A percentile compares a stretch with the other conserved stretches of the same genome.
Conservation (phyloP, 495 filamentous ascomycete species). For the Podospora pseudoanserina region DNA sequence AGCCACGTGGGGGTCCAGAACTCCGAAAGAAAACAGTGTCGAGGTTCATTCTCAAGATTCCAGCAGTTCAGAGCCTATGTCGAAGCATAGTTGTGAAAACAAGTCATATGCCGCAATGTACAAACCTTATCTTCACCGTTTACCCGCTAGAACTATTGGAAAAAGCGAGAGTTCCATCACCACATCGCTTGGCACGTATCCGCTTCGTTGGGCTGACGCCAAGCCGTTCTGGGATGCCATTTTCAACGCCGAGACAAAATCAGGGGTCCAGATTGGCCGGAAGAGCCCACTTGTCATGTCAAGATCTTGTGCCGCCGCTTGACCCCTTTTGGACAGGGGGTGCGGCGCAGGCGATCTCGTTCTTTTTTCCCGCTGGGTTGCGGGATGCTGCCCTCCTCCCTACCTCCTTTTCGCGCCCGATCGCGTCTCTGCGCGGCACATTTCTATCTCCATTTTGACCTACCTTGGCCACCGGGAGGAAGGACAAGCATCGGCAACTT, state of each 20-base stretch:
- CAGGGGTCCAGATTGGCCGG: not conserved
- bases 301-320: not conserved
- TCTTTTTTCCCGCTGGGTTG: not conserved
- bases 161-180: not conserved
- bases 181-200: not conserved
- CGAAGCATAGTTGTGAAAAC: too few species aligned
- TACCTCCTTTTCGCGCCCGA: not conserved
- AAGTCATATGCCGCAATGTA: too few species aligned
- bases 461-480: not conserved
- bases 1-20: not conserved
- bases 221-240: not conserved
- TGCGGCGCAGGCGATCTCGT: not conserved
- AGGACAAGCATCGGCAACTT: not conserved
- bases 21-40: too few species aligned
- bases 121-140: too few species aligned
- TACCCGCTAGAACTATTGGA: not conserved
- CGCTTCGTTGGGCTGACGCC: not conserved
- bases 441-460: not conserved
- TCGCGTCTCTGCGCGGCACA: not conserved
- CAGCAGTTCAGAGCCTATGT: too few species aligned
- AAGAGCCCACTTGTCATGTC: not conserved
- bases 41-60: not conserved
- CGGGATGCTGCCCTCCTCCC: not conserved
- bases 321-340: not conserved
- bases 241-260: not conserved